Conservation (phyloP, 2,329 filamentous ascomycete genomes). For the Ascochyta lentis region DNA sequence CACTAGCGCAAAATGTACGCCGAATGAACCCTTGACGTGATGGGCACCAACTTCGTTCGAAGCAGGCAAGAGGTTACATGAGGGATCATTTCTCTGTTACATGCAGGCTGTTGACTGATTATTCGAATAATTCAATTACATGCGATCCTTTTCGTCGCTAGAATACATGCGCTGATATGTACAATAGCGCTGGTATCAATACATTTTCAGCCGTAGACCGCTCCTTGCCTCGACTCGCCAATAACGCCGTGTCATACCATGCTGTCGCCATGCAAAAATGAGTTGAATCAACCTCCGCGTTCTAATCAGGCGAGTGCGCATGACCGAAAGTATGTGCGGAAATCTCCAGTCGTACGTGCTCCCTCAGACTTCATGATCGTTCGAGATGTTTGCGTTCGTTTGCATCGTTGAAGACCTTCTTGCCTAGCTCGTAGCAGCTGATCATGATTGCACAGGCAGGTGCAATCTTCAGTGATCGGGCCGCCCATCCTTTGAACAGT, state of each 20-base stretch:
- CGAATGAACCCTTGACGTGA: not conserved
- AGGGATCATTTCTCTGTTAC: not conserved
- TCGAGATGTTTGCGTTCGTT: constrained; percentile 63
- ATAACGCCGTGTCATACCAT: constrained; percentile 18
- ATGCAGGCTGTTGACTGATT: not conserved
- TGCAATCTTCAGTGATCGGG: constrained; percentile 90
- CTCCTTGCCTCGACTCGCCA: constrained; percentile 17
- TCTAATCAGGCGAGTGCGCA: constrained; percentile 2
- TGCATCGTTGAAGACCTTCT: constrained; percentile 79
- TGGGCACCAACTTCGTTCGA: not conserved
- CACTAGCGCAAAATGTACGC: constrained; percentile 11
- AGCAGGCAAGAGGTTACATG: not conserved
- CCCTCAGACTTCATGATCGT: constrained; percentile 14
- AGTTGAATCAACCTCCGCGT: constrained; percentile 19
- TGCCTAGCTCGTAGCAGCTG: constrained; percentile 94
- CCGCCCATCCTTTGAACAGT: constrained; percentile 90
- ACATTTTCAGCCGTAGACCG: constrained; percentile 14
- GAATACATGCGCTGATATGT: constrained; percentile 16
- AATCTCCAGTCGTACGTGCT: not conserved
- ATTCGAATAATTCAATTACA: not conserved
- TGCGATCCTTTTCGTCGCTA: constrained; percentile 13
- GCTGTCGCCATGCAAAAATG: constrained; percentile 19
- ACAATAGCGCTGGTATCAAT: constrained; percentile 20
- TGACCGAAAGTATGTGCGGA: constrained; percentile 11
- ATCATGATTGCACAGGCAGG: constrained; percentile 99